Evolutionary conservation across 768 basidiomycete genomes (phyloP).

Genomic region (Udeniomyces megalosporus): DNA sequence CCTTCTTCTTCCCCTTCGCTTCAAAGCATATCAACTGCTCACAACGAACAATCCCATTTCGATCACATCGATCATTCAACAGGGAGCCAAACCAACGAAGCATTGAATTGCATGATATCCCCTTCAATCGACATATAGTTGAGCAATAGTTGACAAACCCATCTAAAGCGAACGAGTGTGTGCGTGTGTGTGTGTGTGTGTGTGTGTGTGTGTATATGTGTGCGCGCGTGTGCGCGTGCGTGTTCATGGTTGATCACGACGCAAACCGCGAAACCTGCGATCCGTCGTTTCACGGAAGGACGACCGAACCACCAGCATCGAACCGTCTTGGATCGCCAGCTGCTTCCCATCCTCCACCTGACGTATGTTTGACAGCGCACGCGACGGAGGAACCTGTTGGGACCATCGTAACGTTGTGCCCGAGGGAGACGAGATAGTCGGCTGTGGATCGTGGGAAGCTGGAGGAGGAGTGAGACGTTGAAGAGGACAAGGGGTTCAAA

Average conservation of each 20-base stretch:
- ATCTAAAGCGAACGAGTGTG: too few relatives aligned
- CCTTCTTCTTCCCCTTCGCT: background rate
- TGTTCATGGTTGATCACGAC: too few relatives aligned
- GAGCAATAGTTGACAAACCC: too few relatives aligned
- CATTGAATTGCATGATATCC: background rate
- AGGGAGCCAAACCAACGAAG: constrained; percentile 16
- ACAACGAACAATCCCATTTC: background rate
- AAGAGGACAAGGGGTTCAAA: background rate
- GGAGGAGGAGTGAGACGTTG: background rate
- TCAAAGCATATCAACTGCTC: background rate
- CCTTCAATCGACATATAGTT: too few relatives aligned
- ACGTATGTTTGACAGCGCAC: background rate
- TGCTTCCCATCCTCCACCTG: constrained; percentile 8
- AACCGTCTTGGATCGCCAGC: constrained; percentile 14
- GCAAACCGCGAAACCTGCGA: too few relatives aligned
- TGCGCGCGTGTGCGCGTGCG: too few relatives aligned
- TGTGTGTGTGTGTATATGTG: too few relatives aligned
- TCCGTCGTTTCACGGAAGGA: too few relatives aligned
- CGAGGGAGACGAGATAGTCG: background rate
- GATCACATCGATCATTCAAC: background rate
- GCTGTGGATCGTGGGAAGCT: background rate
- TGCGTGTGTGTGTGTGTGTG: too few relatives aligned
- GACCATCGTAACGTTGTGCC: constrained; percentile 13
- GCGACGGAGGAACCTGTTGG: constrained; percentile 2
- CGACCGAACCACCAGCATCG: constrained; percentile 8